These are phyloP conservation scores for Coniochaeta sp. DNA, from an alignment of 2,329 filamentous ascomycete genomes.

Conservation along the genomic window DNA sequence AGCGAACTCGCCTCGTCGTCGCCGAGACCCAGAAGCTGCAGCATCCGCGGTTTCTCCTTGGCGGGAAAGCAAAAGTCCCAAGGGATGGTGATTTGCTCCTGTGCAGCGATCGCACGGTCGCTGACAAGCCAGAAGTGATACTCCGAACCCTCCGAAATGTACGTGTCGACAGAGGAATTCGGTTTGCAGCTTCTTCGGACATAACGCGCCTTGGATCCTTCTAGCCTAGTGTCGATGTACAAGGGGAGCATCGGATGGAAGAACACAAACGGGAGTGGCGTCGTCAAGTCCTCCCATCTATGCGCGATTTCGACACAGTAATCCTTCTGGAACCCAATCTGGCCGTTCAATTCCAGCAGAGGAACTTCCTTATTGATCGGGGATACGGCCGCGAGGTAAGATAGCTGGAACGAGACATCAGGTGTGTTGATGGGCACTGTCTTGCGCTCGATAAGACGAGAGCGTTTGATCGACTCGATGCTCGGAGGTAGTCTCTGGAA, in stretches of 20 bases:
- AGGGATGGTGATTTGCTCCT: slow-evolving; percentile 55
- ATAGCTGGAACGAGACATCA: slow-evolving; percentile 61
- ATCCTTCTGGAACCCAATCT: slow-evolving; percentile 65
- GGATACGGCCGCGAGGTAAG: slow-evolving; percentile 48
- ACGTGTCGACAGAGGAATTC: slow-evolving; percentile 82
- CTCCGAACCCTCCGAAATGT: slow-evolving; percentile 68
- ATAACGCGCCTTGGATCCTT: slow-evolving; percentile 81
- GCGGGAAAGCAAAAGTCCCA: slow-evolving; percentile 63
- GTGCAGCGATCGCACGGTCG: slow-evolving; percentile 62
- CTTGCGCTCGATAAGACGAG: slow-evolving; percentile 44
- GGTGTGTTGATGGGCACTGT: slow-evolving; percentile 32
- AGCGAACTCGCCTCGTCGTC: slow-evolving; percentile 48
- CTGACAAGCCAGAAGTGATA: slow-evolving; percentile 94
- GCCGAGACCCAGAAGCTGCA: slow-evolving; percentile 53
- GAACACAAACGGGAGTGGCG: slow-evolving; percentile 68
- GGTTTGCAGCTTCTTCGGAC: slow-evolving; percentile 88
- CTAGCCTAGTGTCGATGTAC: slow-evolving; percentile 84
- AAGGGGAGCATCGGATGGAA: slow-evolving; percentile 85
- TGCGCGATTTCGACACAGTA: slow-evolving; percentile 63
- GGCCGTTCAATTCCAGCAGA: slow-evolving; percentile 68
- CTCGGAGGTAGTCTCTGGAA: slow-evolving; percentile 50
- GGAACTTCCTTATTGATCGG: slow-evolving; percentile 50
- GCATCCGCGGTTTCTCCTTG: slow-evolving; percentile 44
- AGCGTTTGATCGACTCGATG: slow-evolving; percentile 33
- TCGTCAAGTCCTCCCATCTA: slow-evolving; percentile 59